Evolutionary conservation across 129 eudicot species (phyloP).

Genomic region (Lonicera japonica): DNA sequence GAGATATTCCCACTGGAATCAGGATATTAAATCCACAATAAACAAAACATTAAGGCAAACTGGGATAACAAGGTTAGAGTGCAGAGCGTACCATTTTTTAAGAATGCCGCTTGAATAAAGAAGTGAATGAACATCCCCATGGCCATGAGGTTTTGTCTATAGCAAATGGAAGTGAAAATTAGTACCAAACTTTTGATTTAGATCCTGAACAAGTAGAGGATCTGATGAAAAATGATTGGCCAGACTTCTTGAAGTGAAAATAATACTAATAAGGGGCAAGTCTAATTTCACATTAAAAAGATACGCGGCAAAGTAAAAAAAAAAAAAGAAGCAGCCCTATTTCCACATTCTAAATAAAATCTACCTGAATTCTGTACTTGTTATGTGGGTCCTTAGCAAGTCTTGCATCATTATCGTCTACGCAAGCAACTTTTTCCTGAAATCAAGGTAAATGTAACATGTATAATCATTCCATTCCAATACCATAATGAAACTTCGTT

Average conservation of each 20-base stretch:
- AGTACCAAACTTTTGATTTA: too few relatives aligned
- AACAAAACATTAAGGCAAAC: neutral
- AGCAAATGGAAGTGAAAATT: slow-evolving; percentile 2
- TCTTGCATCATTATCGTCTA: slow-evolving; percentile 94
- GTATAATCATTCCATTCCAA: neutral
- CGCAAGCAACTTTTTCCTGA: slow-evolving; percentile 98
- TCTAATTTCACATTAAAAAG: too few relatives aligned
- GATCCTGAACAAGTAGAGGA: too few relatives aligned
- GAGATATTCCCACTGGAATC: too few relatives aligned
- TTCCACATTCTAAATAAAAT: neutral
- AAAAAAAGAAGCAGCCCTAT: too few relatives aligned
- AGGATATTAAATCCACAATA: neutral
- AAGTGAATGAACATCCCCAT: slow-evolving; percentile 96
- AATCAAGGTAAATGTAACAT: slow-evolving; percentile 16
- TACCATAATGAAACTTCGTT: neutral
- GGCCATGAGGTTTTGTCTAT: slow-evolving; percentile 99
- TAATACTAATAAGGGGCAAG: neutral
- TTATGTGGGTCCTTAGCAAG: slow-evolving; percentile 79
- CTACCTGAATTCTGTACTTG: slow-evolving; percentile 78
- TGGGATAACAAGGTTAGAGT: neutral
- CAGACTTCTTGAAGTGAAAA: too few relatives aligned
- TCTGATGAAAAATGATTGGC: too few relatives aligned
- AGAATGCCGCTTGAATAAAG: slow-evolving; percentile 89
- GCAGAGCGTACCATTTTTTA: slow-evolving; percentile 52
- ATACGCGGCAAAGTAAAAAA: too few relatives aligned